Conservation (phyloP, 352 stramenopile species). For the Phytophthora palmivora region DNA sequence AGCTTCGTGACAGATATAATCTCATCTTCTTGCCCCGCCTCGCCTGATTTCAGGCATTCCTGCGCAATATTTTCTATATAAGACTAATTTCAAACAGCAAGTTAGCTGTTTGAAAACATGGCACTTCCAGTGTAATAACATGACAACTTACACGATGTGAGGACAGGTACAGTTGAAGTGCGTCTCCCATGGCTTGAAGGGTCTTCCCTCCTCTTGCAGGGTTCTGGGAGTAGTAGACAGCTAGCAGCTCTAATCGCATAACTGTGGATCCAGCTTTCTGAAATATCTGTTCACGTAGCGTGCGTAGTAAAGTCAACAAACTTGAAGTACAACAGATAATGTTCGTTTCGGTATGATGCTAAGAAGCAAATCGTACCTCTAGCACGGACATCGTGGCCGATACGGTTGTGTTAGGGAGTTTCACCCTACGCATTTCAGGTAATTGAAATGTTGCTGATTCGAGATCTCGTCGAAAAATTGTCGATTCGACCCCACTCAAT, state of each 20-base stretch:
- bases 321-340: background rate
- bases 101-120: background rate
- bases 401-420: slow-evolving; percentile 48
- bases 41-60: slow-evolving; percentile 17
- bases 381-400: slow-evolving; percentile 52
- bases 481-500: slow-evolving; percentile 71
- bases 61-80: slow-evolving; percentile 31
- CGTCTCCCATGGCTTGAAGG: slow-evolving; percentile 63
- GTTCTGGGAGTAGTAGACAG: slow-evolving; percentile 71
- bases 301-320: background rate
- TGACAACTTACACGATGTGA: slow-evolving; percentile 51
- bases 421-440: slow-evolving; percentile 49
- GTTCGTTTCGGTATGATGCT: background rate
- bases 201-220: slow-evolving; percentile 66
- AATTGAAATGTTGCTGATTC: slow-evolving; percentile 50
- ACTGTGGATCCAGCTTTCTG: slow-evolving; percentile 56
- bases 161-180: slow-evolving; percentile 57
- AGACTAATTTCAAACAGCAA: slow-evolving; percentile 19
- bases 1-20: slow-evolving; percentile 41
- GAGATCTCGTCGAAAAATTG: slow-evolving; percentile 55
- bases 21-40: slow-evolving; percentile 15
- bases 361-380: slow-evolving; percentile 35
- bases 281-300: slow-evolving; percentile 44
- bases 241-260: slow-evolving; percentile 70
- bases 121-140: background rate